These are phyloP conservation scores for Cerioporus squamosus DNA, from an alignment of 1,284 basidiomycete species.

Conservation along the genomic window DNA sequence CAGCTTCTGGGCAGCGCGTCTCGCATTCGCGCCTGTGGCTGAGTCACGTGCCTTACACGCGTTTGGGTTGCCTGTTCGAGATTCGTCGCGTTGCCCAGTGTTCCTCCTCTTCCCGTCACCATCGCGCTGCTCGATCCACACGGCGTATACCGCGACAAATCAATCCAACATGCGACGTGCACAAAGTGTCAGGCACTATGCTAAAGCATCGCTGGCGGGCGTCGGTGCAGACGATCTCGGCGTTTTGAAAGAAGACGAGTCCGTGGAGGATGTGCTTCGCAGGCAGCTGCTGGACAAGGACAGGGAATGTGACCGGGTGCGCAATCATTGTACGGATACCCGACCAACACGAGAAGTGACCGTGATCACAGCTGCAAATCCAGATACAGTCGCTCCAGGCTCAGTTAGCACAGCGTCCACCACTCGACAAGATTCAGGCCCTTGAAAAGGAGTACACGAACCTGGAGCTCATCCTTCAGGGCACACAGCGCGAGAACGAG, in stretches of 20 bases:
- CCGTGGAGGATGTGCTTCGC: conserved; percentile 62
- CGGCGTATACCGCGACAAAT: not conserved
- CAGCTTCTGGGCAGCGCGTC: not conserved
- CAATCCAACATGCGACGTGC: conserved; percentile 33
- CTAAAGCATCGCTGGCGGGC: conserved; percentile 51
- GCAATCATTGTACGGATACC: not conserved
- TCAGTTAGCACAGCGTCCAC: conserved; percentile 65
- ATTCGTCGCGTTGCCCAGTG: not conserved
- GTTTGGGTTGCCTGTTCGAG: conserved; percentile 5
- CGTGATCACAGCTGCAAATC: conserved; percentile 47
- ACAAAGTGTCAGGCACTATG: conserved; percentile 50
- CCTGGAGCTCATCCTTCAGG: conserved; percentile 70
- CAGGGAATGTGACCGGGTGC: conserved; percentile 70
- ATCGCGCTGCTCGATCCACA: not conserved
- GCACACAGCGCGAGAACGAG: conserved; percentile 80
- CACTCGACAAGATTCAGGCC: conserved; percentile 62
- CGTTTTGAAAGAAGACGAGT: conserved; percentile 63
- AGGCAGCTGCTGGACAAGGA: conserved; percentile 72
- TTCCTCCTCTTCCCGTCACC: not conserved
- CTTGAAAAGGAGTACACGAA: conserved; percentile 73
- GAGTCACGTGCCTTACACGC: conserved; percentile 17
- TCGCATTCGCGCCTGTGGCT: conserved; percentile 19
- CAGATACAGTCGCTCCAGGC: conserved; percentile 64
- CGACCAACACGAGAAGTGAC: not conserved
- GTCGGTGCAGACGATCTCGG: conserved; percentile 60